Percentiles rank a stretch among this genome's conserved stretches.
Conservation (phyloP, 139 green algal species). For the Desmodesmus armatus region DNA sequence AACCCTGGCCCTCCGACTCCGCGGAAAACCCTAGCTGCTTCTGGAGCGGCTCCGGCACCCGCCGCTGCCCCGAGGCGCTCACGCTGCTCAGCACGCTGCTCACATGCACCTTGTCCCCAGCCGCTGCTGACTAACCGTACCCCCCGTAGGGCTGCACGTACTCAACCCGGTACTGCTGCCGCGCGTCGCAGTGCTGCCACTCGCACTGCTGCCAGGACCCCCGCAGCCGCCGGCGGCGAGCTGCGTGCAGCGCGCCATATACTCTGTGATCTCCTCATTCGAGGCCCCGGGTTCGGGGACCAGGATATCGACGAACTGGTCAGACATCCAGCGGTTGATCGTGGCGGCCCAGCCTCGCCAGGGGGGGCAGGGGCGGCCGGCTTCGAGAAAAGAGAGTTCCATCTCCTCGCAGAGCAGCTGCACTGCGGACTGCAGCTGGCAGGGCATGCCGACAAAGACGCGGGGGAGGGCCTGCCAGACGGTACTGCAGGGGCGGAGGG, state of each 20-base stretch:
- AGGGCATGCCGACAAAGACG: slow-evolving; percentile 56
- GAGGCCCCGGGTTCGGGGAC: slow-evolving; percentile 31
- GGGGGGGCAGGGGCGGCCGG: slow-evolving; percentile 48
- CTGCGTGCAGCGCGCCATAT: slow-evolving; percentile 23
- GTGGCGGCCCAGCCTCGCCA: slow-evolving; percentile 50
- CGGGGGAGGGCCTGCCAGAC: slow-evolving; percentile 58
- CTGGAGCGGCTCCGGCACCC: slow-evolving; percentile 16
- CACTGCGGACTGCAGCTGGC: slow-evolving; percentile 56
- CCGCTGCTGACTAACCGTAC: slow-evolving; percentile 6
- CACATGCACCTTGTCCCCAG: slow-evolving; percentile 40
- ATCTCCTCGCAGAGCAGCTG: slow-evolving; percentile 59
- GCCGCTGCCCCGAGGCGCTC: slow-evolving; percentile 28
- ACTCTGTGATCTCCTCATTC: slow-evolving; percentile 34
- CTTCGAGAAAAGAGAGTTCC: slow-evolving; percentile 39
- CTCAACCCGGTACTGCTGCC: not conserved
- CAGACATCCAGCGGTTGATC: slow-evolving; percentile 59
- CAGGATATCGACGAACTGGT: slow-evolving; percentile 50
- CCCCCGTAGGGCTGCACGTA: slow-evolving; percentile 9
- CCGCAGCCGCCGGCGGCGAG: not conserved
- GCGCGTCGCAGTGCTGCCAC: not conserved
- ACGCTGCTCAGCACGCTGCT: slow-evolving; percentile 39
- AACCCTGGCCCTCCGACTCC: not conserved
- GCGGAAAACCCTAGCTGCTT: slow-evolving; percentile 37
- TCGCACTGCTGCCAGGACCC: not conserved
- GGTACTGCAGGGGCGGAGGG: slow-evolving; percentile 36